Evolutionary conservation across 2,329 filamentous ascomycete genomes (phyloP), one percentile per base, ranked within the genome.

Genomic region (Furcasterigmium furcatum): DNA sequence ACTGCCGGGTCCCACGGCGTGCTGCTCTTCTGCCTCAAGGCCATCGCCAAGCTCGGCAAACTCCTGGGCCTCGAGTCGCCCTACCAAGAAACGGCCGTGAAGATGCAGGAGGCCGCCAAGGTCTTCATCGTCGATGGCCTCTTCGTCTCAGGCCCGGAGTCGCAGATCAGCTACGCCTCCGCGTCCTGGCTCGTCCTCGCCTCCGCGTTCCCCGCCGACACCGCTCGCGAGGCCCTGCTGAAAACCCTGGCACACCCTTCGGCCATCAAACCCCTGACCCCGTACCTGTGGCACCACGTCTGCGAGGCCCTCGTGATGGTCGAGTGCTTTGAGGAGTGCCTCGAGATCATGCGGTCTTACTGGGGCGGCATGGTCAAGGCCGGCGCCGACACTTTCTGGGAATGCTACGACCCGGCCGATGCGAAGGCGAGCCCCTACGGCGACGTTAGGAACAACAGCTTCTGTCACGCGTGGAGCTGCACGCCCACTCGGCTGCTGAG

Each of bases 381-480:
- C 20, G 61, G 61, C 3, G 61, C 59, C 6, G 60, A 63, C 45
- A 62, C 61, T 7, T 64, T 64, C 39, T 63, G 60, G 60, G 61
- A 62, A 43, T 60, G 54, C 41, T 64, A 57, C 38, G 55, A 64
- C 47, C 49, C 44, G 4, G 46, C 49, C 4, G 55, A 64, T 46
- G 52, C 55, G 4, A 52, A 45, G 45, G 52, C 48, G 9, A 64
- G 59, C 45, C 61, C 61, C 3, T 64, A 63, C 43, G 58, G 56
- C 3, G 61, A 64, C 49, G 55, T 50, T 13, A 49, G 58, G 19
- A 62, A 62, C 48, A 64, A 64, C 40, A 61, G 58, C 30, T 64
- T 60, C 47, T 64, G 60, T 20, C 60, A 63, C 55, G 61, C 61
- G 2, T 63, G 61, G 61, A 58, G 56, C 45, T 63, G 60, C 43